These are phyloP conservation scores for carrot (Daucus carota) DNA, from an alignment of 129 eudicot species.

Conservation along the genomic window DNA sequence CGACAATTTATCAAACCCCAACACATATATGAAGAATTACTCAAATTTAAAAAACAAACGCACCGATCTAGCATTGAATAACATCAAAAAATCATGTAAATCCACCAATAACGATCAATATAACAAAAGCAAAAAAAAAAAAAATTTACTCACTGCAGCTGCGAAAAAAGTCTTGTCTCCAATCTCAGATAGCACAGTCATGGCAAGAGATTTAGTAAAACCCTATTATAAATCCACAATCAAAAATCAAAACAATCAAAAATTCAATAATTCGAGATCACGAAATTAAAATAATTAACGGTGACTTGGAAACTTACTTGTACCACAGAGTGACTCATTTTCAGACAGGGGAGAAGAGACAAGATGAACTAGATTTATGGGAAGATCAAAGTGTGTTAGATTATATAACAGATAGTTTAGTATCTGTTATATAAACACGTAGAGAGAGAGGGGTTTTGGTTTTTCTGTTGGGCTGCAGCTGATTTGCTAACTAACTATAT, in stretches of 20 bases:
- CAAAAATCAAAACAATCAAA: background rate
- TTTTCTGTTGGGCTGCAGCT: background rate
- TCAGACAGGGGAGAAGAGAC: background rate
- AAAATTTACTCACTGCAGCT: conserved; percentile 79
- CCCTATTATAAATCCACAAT: conserved; percentile 34
- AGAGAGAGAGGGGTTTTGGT: background rate
- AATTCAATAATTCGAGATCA: background rate
- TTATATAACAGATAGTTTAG: background rate
- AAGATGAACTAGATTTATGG: background rate
- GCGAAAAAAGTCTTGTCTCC: conserved; percentile 96
- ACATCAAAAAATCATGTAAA: background rate
- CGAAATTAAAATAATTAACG: background rate
- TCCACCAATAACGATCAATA: background rate
- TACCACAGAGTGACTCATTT: conserved; percentile 48
- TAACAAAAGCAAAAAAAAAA: background rate
- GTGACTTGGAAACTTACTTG: conserved; percentile 30
- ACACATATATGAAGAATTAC: background rate
- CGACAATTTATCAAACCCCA: background rate
- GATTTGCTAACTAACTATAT: background rate
- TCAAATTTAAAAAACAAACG: background rate
- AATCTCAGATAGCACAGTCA: conserved; percentile 95
- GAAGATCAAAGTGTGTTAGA: background rate
- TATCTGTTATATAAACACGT: background rate
- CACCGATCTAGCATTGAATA: background rate
- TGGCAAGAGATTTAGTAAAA: conserved; percentile 83